Conservation (phyloP, 768 basidiomycete species). For the Lentinus brumalis region DNA sequence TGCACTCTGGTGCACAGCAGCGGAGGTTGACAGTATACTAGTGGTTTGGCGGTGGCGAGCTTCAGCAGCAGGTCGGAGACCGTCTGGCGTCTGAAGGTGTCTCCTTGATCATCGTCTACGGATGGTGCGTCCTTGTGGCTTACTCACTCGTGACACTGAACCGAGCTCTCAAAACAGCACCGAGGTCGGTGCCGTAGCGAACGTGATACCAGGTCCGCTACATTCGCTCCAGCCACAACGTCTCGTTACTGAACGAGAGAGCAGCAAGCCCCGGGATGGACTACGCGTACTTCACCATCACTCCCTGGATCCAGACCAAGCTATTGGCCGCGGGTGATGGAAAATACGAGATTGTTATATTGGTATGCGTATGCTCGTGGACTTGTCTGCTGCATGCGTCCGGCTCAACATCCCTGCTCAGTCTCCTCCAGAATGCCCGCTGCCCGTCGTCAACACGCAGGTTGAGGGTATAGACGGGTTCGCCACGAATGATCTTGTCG, state of each 20-base stretch:
- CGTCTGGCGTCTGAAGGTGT: slow-evolving; percentile 9
- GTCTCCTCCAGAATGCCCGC: background rate
- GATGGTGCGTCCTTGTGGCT: background rate
- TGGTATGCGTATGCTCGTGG: background rate
- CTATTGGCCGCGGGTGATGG: background rate
- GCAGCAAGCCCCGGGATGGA: slow-evolving; percentile 10
- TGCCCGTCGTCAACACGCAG: slow-evolving; percentile 4
- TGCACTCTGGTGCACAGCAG: background rate
- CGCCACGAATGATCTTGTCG: slow-evolving; percentile 43
- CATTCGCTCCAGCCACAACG: too few species aligned
- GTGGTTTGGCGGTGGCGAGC: slow-evolving; percentile 2
- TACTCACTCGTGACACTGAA: background rate
- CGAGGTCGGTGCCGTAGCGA: slow-evolving; percentile 2
- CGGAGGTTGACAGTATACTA: background rate
- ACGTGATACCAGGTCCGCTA: background rate
- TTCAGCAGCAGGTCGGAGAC: slow-evolving; percentile 12
- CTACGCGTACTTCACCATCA: slow-evolving; percentile 5
- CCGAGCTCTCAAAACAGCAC: background rate
- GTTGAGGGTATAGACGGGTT: slow-evolving; percentile 35
- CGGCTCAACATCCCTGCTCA: background rate
- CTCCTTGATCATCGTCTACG: background rate
- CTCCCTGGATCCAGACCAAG: background rate
- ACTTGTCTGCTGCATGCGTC: too few species aligned
- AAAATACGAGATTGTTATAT: background rate
- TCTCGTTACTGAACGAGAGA: background rate